Base-by-base conservation (phyloP, 495 filamentous ascomycete species). In the Aspergillus sparsus region DNA sequence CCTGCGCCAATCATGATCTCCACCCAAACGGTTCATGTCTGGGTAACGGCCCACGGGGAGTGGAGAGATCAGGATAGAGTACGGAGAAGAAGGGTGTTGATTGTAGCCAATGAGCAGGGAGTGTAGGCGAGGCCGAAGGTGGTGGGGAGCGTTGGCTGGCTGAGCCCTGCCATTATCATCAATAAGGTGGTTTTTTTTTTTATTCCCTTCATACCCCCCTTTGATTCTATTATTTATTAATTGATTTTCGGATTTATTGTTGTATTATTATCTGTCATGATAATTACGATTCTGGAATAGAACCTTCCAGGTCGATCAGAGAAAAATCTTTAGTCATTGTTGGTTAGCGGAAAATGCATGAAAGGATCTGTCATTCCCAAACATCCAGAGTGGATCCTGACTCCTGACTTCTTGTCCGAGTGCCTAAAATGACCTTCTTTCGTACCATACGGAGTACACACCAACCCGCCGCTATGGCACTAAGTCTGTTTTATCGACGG, bases 1-100 rank as follows among this genome's bases (percentile, higher is more conserved):
- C n/a, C 53, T 57, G 44, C 57, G 60, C 65, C 65, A 67, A 67
- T 67, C 65, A 67, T 62, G 61, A 55, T 53, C 64, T 49, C 59
- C 66, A 61, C 60, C 54, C 8, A 47, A 68, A 68, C 66, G 57
- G 66, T 65, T 65, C 55, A 60, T 60, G 52, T 60, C 57, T 54
- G 53, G 54, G 60, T 62, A 62, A 62, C 59, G 63, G 63, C 52
- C 59, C 63, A 65, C 63, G 63, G 62, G 62, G 57, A 49, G 57
- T 64, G 62, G 62, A 65, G 58, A 58, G 60, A 54, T 55, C 44
- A 57, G 31, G 46, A 18, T 39, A 53, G 37, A 52, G 35, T n/a
- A 16, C 44, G 42, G 58, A 55, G 57, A 47, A 54, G 44, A 15
- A 50, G 51, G 13, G 50, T 57, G 47, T 31, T 12, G 47, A 6